phyloP scores from a whole-genome alignment of 805 yeast species.

The Kuraishia piskuri region DNA sequence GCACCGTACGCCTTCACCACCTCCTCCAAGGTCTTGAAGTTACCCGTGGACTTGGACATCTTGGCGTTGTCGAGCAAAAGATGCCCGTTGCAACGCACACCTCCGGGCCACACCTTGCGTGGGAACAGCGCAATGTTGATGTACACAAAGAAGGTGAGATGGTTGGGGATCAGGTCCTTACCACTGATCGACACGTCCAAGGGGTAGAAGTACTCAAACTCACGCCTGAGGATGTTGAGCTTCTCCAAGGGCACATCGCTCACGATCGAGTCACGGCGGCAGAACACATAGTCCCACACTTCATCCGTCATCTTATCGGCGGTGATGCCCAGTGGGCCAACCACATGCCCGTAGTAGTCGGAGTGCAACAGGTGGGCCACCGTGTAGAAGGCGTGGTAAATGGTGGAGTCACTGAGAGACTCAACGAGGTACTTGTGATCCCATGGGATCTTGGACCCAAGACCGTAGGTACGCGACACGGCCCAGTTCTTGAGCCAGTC shows the following conservation, averaged over 20 bases:
- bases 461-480: slow-evolving; percentile 90
- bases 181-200: slow-evolving; percentile 89
- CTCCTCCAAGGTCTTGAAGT: slow-evolving; percentile 85
- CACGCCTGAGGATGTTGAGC: slow-evolving; percentile 73
- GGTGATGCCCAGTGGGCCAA: slow-evolving; percentile 65
- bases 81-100: slow-evolving; percentile 94
- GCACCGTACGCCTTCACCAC: slow-evolving; percentile 88
- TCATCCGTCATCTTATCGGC: slow-evolving; percentile 88
- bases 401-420: slow-evolving; percentile 90
- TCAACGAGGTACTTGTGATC: slow-evolving; percentile 89
- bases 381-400: slow-evolving; percentile 93
- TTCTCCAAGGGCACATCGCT: slow-evolving; percentile 57
- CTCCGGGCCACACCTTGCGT: slow-evolving; percentile 84
- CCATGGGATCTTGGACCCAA: slow-evolving; percentile 96
- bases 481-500: slow-evolving; percentile 99
- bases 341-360: slow-evolving; percentile 73
- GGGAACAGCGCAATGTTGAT: slow-evolving; percentile 91
- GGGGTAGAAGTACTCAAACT: slow-evolving; percentile 95
- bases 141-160: slow-evolving; percentile 91
- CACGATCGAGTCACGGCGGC: slow-evolving; percentile 51
- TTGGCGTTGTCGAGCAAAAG: slow-evolving; percentile 90
- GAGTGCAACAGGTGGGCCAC: slow-evolving; percentile 77
- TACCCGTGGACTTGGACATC: slow-evolving; percentile 98
- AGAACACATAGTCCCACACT: slow-evolving; percentile 86
- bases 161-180: slow-evolving; percentile 95